phyloP scores from a whole-genome alignment of 2,329 filamentous ascomycete species.

The Fusarium sp. region DNA sequence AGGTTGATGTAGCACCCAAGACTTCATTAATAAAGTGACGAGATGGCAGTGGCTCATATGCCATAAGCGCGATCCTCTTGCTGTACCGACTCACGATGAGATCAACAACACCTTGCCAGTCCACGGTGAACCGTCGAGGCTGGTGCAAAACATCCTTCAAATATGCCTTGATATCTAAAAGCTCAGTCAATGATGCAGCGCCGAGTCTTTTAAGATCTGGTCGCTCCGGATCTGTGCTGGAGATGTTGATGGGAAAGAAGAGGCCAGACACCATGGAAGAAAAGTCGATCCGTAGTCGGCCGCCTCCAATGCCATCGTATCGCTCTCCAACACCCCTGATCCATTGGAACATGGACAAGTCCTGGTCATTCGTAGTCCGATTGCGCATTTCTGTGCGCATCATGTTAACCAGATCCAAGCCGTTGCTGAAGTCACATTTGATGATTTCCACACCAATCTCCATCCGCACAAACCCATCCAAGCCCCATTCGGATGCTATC shows the following conservation, averaged over 20 bases:
- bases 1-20: conserved; percentile 54
- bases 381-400: conserved; percentile 42
- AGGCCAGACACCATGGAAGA: conserved; percentile 63
- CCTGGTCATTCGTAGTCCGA: conserved; percentile 26
- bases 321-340: conserved; percentile 56
- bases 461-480: conserved; percentile 75
- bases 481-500: conserved; percentile 62
- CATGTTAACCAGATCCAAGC: conserved; percentile 53
- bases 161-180: conserved; percentile 55
- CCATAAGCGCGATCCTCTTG: conserved; percentile 61
- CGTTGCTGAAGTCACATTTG: conserved; percentile 68
- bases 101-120: conserved; percentile 77
- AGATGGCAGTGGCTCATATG: conserved; percentile 42
- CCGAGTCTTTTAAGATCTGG: conserved; percentile 51
- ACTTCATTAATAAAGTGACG: conserved; percentile 51
- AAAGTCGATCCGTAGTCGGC: conserved; percentile 58
- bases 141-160: conserved; percentile 57
- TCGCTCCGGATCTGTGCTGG: conserved; percentile 52
- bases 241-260: conserved; percentile 63
- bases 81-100: conserved; percentile 73
- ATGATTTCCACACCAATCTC: conserved; percentile 79
- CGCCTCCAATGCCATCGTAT: conserved; percentile 59
- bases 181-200: conserved; percentile 45
- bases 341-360: conserved; percentile 54
- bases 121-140: conserved; percentile 49